Evolutionary conservation across 2,329 filamentous ascomycete genomes (phyloP).

Genomic region (Penicillium sp.): DNA sequence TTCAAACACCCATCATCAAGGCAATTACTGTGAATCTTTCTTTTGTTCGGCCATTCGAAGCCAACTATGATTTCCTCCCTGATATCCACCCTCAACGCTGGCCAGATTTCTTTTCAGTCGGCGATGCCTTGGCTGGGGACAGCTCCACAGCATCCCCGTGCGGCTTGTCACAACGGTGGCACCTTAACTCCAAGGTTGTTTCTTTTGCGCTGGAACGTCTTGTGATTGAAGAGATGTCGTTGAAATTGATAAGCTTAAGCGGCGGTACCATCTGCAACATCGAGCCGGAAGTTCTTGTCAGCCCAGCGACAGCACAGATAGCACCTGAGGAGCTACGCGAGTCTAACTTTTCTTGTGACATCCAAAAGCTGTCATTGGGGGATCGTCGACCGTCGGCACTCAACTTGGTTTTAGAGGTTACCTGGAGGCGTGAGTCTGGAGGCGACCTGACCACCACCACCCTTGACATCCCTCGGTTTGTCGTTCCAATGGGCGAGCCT

Average conservation of each 20-base stretch:
- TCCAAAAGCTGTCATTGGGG: slow-evolving; percentile 72
- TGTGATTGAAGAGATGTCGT: slow-evolving; percentile 57
- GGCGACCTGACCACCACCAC: slow-evolving; percentile 55
- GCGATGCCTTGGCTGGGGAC: slow-evolving; percentile 36
- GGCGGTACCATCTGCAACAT: slow-evolving; percentile 57
- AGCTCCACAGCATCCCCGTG: slow-evolving; percentile 34
- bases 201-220: slow-evolving; percentile 67
- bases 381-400: slow-evolving; percentile 70
- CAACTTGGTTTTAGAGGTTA: slow-evolving; percentile 67
- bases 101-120: slow-evolving; percentile 76
- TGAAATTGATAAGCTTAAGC: slow-evolving; percentile 56
- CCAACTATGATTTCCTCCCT: slow-evolving; percentile 80
- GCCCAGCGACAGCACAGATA: slow-evolving; percentile 41
- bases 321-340: slow-evolving; percentile 64
- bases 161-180: slow-evolving; percentile 77
- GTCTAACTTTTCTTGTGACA: slow-evolving; percentile 64
- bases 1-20: slow-evolving; percentile 74
- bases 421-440: slow-evolving; percentile 57
- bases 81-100: slow-evolving; percentile 70
- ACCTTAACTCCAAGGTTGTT: slow-evolving; percentile 61
- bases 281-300: slow-evolving; percentile 30
- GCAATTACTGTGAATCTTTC: slow-evolving; percentile 61
- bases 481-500: slow-evolving; percentile 76
- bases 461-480: slow-evolving; percentile 71
- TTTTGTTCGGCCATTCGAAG: slow-evolving; percentile 80